These are phyloP conservation scores for Picochlorum sp. DNA, from an alignment of 139 green algal genomes.

Conservation along the genomic window DNA sequence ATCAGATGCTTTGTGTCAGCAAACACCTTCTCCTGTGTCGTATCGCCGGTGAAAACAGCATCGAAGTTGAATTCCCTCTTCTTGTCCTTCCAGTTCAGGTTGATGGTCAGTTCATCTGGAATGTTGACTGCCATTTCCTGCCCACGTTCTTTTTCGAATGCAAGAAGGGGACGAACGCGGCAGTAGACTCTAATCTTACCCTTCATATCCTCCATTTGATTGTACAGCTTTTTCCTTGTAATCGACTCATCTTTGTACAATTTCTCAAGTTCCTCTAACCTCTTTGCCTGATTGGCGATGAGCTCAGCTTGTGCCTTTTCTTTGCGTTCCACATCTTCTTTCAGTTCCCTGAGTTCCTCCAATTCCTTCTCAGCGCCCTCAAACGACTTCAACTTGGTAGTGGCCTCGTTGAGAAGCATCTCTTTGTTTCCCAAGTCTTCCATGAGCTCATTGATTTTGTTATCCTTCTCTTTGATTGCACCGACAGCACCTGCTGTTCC, in stretches of 20 bases:
- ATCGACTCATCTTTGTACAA: constrained; percentile 67
- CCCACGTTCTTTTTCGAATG: constrained; percentile 55
- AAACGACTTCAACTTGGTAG: constrained; percentile 16
- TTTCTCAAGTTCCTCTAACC: constrained; percentile 86
- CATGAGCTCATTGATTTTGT: constrained; percentile 66
- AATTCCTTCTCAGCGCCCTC: constrained; percentile 55
- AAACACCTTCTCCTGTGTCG: constrained; percentile 84
- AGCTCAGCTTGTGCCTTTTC: constrained; percentile 79
- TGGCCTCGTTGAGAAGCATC: constrained; percentile 41
- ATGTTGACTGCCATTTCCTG: constrained; percentile 53
- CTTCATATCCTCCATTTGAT: constrained; percentile 92
- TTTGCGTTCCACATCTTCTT: constrained; percentile 81
- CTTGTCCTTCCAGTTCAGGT: constrained; percentile 84
- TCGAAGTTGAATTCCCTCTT: constrained; percentile 93
- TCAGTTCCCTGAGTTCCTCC: constrained; percentile 86
- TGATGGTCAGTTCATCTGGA: constrained; percentile 79
- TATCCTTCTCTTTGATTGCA: constrained; percentile 55
- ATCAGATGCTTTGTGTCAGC: constrained; percentile 94
- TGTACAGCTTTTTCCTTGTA: constrained; percentile 67
- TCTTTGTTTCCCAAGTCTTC: constrained; percentile 68
- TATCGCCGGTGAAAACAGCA: constrained; percentile 52
- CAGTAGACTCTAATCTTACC: constrained; percentile 94
- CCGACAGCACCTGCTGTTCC: constrained; percentile 12
- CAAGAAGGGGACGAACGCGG: constrained; percentile 79
- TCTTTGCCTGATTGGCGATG: constrained; percentile 59